A percentile compares a stretch with the other conserved stretches of the same genome.
Evolutionary conservation across 2,329 filamentous ascomycete species (phyloP).

Genomic region (Epicoccum nigrum): DNA sequence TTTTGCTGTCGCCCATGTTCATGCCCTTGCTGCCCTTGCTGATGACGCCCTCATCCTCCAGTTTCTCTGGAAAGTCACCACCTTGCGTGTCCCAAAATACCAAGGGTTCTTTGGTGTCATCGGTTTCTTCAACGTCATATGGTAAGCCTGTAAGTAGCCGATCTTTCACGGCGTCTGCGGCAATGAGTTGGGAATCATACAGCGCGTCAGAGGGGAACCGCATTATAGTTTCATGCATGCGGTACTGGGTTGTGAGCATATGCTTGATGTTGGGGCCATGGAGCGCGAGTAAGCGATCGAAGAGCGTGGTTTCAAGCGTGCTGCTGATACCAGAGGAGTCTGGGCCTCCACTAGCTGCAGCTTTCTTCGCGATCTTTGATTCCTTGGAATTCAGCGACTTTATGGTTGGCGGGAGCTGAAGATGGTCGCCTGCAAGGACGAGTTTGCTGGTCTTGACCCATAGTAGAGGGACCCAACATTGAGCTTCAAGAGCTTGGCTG

Average conservation of each 20-base stretch:
- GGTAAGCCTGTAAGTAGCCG: constrained; percentile 78
- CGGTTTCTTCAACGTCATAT: constrained; percentile 77
- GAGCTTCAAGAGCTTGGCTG: constrained; percentile 91
- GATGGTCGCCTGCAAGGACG: constrained; percentile 89
- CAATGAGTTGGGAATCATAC: constrained; percentile 81
- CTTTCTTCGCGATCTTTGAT: constrained; percentile 41
- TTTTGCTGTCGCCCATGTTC: constrained; percentile 76
- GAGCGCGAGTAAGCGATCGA: constrained; percentile 82
- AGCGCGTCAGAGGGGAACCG: constrained; percentile 87
- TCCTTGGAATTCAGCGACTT: constrained; percentile 69
- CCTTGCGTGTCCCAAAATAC: constrained; percentile 97
- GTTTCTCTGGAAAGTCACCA: constrained; percentile 85
- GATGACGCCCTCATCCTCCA: constrained; percentile 71
- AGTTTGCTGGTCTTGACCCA: constrained; percentile 74
- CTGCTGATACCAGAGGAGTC: constrained; percentile 52
- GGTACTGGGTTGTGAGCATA: constrained; percentile 96
- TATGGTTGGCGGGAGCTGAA: constrained; percentile 93
- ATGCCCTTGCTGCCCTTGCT: constrained; percentile 56
- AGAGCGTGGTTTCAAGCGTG: constrained; percentile 86
- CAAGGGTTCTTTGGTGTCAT: constrained; percentile 85
- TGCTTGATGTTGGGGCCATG: constrained; percentile 86
- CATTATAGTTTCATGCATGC: constrained; percentile 98
- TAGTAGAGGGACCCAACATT: constrained; percentile 93
- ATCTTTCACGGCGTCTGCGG: constrained; percentile 76
- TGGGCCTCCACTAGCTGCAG: constrained; percentile 33